phyloP scores from a whole-genome alignment of 345 rosid genomes.

The Camelina laxa region DNA sequence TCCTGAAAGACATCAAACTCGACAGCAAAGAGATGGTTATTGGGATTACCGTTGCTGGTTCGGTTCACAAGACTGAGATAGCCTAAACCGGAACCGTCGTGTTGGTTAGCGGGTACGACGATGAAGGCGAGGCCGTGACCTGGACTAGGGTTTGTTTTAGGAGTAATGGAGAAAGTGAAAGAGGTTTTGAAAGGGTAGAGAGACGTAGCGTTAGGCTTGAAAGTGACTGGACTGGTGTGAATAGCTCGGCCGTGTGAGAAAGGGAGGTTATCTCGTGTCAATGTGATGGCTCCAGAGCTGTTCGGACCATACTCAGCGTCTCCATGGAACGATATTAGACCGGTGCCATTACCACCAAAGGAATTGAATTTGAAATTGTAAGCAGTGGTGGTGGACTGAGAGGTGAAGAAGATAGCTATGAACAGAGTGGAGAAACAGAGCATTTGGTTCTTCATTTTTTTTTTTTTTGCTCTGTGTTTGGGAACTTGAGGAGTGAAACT shows the following conservation, averaged over 20 bases:
- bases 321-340: constrained; percentile 24
- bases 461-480: neutral
- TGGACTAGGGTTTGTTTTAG: constrained; percentile 26
- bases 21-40: constrained; percentile 40
- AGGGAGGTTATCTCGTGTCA: constrained; percentile 21
- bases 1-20: constrained; percentile 46
- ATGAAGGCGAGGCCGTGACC: constrained; percentile 46
- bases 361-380: constrained; percentile 33
- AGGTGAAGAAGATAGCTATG: constrained; percentile 7
- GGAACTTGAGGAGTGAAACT: neutral
- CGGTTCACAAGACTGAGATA: constrained; percentile 46
- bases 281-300: constrained; percentile 20
- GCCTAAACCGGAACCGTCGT: constrained; percentile 39
- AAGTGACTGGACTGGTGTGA: constrained; percentile 26
- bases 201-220: constrained; percentile 25
- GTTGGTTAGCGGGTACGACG: constrained; percentile 28
- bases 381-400: constrained; percentile 7
- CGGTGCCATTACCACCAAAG: constrained; percentile 38
- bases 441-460: constrained; percentile 26
- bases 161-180: constrained; percentile 49
- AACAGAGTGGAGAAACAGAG: constrained; percentile 26
- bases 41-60: constrained; percentile 39
- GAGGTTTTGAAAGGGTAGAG: constrained; percentile 42
- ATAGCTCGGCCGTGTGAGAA: constrained; percentile 45
- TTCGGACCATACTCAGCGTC: constrained; percentile 32